phyloP scores from a whole-genome alignment of 768 basidiomycete genomes.

The Leccinellum albellum region DNA sequence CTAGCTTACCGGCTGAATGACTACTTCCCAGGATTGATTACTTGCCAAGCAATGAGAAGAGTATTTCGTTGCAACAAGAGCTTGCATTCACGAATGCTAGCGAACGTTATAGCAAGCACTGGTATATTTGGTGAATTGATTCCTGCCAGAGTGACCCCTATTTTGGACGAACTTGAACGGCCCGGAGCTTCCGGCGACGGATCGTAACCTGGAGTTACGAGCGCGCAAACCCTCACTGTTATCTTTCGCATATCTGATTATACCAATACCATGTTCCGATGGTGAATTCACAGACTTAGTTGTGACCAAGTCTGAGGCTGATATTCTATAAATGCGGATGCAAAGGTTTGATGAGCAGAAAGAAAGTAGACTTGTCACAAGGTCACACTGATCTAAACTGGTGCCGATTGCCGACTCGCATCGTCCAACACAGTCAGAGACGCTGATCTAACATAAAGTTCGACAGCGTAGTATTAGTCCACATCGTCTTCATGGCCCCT shows the following conservation, averaged over 20 bases:
- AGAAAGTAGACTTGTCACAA: not conserved
- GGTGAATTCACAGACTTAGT: not conserved
- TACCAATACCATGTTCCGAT: not conserved
- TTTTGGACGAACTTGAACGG: too few species aligned
- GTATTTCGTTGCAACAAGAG: not conserved
- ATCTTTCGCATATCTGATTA: not conserved
- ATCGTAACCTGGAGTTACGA: too few species aligned
- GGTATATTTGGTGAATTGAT: not conserved
- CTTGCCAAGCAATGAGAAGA: not conserved
- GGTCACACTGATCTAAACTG: not conserved
- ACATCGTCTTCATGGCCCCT: conserved; percentile 15
- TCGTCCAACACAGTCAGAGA: not conserved
- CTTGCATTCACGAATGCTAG: not conserved
- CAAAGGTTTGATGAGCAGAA: not conserved
- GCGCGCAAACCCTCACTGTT: not conserved
- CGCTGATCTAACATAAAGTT: not conserved
- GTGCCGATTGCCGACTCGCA: not conserved
- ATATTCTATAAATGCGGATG: not conserved
- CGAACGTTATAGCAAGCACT: not conserved
- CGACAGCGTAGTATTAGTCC: not conserved
- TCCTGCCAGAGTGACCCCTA: too few species aligned
- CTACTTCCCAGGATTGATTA: not conserved
- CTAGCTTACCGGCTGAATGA: not conserved
- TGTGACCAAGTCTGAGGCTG: not conserved
- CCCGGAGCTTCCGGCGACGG: too few species aligned